A percentile compares a stretch with the other conserved stretches of the same genome.
phyloP scores from a whole-genome alignment of 1,139 yeast species.

The Diutina siamensis region DNA sequence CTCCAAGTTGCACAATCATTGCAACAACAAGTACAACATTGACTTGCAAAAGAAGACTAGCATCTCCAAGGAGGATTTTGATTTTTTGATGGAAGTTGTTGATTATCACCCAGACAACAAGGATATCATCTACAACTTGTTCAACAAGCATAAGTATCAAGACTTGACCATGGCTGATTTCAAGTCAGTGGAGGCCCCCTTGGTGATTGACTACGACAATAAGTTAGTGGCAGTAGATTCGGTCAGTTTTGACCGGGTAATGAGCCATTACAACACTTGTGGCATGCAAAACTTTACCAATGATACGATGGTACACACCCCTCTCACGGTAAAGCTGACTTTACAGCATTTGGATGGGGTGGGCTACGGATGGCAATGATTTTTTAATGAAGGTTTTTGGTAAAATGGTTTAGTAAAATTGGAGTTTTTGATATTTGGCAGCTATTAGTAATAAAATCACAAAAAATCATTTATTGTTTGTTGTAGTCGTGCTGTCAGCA shows the following conservation, averaged over 20 bases:
- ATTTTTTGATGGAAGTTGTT: constrained; percentile 1
- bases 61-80: constrained; percentile 2
- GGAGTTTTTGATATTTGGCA: too few species aligned
- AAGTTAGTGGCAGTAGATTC: constrained; percentile 3
- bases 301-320: constrained; percentile 2
- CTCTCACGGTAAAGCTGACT: not conserved
- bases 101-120: constrained; percentile 5
- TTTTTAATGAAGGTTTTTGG: too few species aligned
- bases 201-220: constrained; percentile 4
- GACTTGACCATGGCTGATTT: constrained; percentile 3
- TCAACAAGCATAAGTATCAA: not conserved
- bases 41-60: constrained; percentile 1
- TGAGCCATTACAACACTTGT: constrained; percentile 3
- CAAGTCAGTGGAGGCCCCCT: not conserved
- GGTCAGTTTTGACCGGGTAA: constrained; percentile 1
- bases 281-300: constrained; percentile 5
- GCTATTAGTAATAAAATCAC: too few species aligned
- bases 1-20: constrained; percentile 5
- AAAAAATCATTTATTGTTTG: too few species aligned
- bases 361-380: too few species aligned
- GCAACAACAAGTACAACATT: constrained; percentile 1
- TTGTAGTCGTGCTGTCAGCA: too few species aligned
- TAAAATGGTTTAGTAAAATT: too few species aligned
- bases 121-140: constrained; percentile 1
- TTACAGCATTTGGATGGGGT: too few species aligned